Evolutionary conservation across 1,139 yeast species (phyloP).

Genomic region (Nakaseomyces sp.): DNA sequence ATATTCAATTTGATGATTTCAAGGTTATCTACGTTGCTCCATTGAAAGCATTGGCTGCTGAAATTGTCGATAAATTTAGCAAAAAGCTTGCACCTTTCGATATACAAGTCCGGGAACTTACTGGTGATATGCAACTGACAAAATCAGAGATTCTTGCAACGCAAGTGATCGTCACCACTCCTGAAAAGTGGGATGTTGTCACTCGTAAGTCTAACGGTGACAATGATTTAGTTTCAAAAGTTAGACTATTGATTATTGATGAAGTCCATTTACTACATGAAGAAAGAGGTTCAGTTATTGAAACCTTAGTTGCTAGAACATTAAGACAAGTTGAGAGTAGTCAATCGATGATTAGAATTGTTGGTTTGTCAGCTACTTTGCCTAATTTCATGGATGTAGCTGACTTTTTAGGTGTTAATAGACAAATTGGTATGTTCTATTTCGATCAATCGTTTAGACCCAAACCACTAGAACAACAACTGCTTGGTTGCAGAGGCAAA

Average conservation of each 20-base stretch:
- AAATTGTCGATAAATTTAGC: conserved; percentile 84
- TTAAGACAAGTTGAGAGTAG: conserved; percentile 88
- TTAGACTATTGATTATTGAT: conserved; percentile 79
- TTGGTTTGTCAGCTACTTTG: conserved; percentile 94
- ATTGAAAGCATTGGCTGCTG: conserved; percentile 92
- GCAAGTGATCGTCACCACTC: conserved; percentile 91
- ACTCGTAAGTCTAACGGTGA: conserved; percentile 81
- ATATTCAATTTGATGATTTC: conserved; percentile 71
- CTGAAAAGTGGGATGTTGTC: conserved; percentile 98
- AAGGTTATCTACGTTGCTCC: conserved; percentile 95
- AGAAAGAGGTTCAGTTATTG: conserved; percentile 97
- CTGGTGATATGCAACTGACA: conserved; percentile 96
- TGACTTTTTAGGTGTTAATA: conserved; percentile 84
- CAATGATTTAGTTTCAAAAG: conserved; percentile 75
- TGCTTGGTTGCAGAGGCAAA: conserved; percentile 82
- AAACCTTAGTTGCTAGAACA: conserved; percentile 91
- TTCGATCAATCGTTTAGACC: conserved; percentile 93
- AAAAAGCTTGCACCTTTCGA: conserved; percentile 78
- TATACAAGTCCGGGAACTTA: conserved; percentile 74
- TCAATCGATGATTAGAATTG: conserved; percentile 88
- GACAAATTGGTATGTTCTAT: conserved; percentile 84
- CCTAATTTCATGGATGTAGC: conserved; percentile 95
- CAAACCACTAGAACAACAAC: conserved; percentile 81
- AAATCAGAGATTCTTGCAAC: conserved; percentile 74
- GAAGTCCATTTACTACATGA: conserved; percentile 95